Percentiles rank a stretch among this genome's conserved stretches.
Conservation (phyloP, 345 rosid genomes). For the Pseudoturritis turrita region DNA sequence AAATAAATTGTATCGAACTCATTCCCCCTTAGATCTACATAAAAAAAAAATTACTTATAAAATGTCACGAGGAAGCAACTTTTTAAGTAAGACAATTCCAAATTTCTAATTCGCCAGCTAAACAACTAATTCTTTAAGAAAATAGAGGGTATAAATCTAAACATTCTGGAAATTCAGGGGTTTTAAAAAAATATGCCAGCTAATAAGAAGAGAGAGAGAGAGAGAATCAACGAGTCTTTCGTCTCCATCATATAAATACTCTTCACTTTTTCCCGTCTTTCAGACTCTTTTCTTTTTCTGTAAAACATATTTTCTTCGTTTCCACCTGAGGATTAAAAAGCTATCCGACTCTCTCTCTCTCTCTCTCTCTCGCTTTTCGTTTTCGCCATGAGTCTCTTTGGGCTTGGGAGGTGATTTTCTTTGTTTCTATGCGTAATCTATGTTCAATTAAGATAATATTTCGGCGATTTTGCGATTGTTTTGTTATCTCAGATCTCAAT, state of each 20-base stretch:
- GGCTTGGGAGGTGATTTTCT: constrained; percentile 23
- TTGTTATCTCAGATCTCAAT: constrained; percentile 29
- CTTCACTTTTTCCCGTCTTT: constrained; percentile 12
- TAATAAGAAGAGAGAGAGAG: constrained; percentile 16
- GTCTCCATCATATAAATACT: constrained; percentile 15
- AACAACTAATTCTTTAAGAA: background rate
- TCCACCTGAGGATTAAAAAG: background rate
- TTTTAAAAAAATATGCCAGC: constrained; percentile 16
- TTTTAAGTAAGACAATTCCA: background rate
- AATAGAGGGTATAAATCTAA: background rate
- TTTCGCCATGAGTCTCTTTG: constrained; percentile 26
- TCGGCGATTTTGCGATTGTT: background rate
- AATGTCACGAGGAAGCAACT: background rate
- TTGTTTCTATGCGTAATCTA: background rate
- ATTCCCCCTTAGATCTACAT: no score
- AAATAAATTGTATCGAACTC: no score
- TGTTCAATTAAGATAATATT: background rate
- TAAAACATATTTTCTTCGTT: constrained; percentile 14
- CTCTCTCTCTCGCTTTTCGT: constrained; percentile 1
- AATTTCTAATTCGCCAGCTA: background rate
- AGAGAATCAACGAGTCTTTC: constrained; percentile 15
- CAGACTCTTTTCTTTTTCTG: background rate
- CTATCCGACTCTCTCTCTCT: constrained; percentile 5
- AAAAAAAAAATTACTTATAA: no score
- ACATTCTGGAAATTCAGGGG: background rate